Evolutionary conservation across 192 early-diverging fungal genomes (phyloP).

Genomic region (Umbelopsis ramanniana): DNA sequence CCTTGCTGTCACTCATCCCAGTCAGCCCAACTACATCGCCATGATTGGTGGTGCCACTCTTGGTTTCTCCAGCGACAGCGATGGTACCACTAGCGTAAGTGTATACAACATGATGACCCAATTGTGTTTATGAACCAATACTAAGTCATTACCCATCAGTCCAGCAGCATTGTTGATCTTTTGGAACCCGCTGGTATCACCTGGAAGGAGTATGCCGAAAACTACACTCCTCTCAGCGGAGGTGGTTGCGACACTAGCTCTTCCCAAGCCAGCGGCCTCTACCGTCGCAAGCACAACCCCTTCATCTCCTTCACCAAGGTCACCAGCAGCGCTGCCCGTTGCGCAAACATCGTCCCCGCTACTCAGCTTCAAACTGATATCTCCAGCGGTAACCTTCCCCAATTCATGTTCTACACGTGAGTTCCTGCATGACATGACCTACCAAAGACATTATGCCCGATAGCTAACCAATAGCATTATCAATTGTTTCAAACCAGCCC

Average conservation of each 20-base stretch:
- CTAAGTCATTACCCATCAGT: not conserved
- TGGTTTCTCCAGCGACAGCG: constrained; percentile 48
- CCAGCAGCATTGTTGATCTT: constrained; percentile 38
- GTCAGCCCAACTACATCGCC: constrained; percentile 66
- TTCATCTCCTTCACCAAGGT: constrained; percentile 62
- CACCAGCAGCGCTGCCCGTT: constrained; percentile 50
- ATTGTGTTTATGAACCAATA: not conserved
- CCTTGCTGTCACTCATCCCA: constrained; percentile 40
- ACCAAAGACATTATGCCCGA: no score
- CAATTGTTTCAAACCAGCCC: not conserved
- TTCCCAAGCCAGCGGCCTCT: constrained; percentile 34
- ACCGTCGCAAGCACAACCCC: constrained; percentile 74
- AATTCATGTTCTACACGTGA: constrained; percentile 54
- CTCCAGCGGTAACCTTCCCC: constrained; percentile 42
- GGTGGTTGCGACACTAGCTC: constrained; percentile 44
- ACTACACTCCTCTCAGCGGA: constrained; percentile 44
- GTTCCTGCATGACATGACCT: not conserved
- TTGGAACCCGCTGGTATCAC: constrained; percentile 58
- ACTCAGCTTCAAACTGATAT: constrained; percentile 56
- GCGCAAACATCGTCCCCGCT: constrained; percentile 60
- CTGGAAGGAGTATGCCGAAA: constrained; percentile 70
- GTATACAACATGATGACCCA: not conserved
- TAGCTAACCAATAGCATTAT: not conserved
- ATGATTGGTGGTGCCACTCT: constrained; percentile 50
- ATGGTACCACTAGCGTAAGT: constrained; percentile 11